phyloP scores from a whole-genome alignment of 805 yeast species.

The Tetrapisispora nanseiensis region DNA sequence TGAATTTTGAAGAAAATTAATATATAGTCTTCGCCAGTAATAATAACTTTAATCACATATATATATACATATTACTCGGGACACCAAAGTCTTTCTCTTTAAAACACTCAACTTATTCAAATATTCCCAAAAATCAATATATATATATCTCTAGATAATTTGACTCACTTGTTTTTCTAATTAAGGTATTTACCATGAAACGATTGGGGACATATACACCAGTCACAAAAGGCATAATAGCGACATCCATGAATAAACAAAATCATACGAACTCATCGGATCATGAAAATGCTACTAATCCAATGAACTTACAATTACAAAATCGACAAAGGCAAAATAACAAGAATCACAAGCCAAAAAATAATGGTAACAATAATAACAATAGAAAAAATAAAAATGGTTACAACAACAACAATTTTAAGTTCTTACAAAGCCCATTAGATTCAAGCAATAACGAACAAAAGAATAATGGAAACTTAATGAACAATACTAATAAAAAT shows the following conservation, averaged over 20 bases:
- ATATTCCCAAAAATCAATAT: too few species aligned
- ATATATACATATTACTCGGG: too few species aligned
- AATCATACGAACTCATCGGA: neutral
- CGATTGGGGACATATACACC: conserved; percentile 1
- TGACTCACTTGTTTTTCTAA: neutral
- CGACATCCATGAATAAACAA: conserved; percentile 1
- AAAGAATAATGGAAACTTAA: neutral
- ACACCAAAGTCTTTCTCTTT: too few species aligned
- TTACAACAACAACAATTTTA: neutral
- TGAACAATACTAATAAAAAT: conserved; percentile 4
- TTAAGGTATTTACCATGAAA: neutral
- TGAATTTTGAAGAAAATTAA: too few species aligned
- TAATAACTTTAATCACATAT: too few species aligned
- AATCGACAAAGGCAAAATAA: neutral
- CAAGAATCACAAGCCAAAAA: neutral
- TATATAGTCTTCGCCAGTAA: too few species aligned
- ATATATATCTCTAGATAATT: too few species aligned
- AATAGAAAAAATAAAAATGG: neutral
- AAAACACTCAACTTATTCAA: too few species aligned
- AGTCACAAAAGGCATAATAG: conserved; percentile 1
- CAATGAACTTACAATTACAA: neutral
- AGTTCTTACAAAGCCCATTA: neutral
- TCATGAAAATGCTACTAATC: neutral
- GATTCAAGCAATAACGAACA: neutral
- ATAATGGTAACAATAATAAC: neutral